phyloP scores from a whole-genome alignment of 2,329 filamentous ascomycete species.

The Coniochaeta sp. region DNA sequence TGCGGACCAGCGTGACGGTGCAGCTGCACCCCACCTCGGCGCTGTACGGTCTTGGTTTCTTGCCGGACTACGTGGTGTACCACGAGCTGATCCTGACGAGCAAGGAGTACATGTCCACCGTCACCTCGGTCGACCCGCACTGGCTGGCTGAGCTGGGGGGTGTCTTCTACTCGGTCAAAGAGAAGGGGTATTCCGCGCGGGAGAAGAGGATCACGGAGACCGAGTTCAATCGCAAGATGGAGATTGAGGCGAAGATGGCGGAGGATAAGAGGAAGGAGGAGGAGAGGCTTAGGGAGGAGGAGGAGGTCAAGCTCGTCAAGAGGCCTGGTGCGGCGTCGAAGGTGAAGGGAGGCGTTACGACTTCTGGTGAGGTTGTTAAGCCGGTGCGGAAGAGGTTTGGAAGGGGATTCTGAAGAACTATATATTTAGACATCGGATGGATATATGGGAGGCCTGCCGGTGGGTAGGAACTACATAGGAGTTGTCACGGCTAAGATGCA shows the following conservation, averaged over 20 bases:
- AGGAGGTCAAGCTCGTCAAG: slow-evolving; percentile 30
- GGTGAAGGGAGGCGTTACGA: slow-evolving; percentile 51
- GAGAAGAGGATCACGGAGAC: slow-evolving; percentile 83
- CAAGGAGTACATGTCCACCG: slow-evolving; percentile 97
- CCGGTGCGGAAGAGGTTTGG: slow-evolving; percentile 49
- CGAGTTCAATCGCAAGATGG: slow-evolving; percentile 88
- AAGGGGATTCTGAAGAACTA: slow-evolving; percentile 38
- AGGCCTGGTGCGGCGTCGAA: slow-evolving; percentile 25
- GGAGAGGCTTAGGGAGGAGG: slow-evolving; percentile 42
- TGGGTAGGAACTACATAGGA: too few species aligned
- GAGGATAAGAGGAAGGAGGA: slow-evolving; percentile 69
- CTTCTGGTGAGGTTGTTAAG: slow-evolving; percentile 55
- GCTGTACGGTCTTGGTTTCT: slow-evolving; percentile 84
- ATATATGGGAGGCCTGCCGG: background rate
- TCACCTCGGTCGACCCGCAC: slow-evolving; percentile 91
- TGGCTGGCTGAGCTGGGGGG: slow-evolving; percentile 96
- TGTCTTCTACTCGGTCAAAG: slow-evolving; percentile 95
- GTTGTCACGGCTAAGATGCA: background rate
- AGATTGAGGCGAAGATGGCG: slow-evolving; percentile 89
- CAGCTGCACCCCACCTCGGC: slow-evolving; percentile 92
- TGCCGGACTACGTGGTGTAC: slow-evolving; percentile 96
- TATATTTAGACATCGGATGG: too few species aligned
- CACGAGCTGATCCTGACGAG: slow-evolving; percentile 95
- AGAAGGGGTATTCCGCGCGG: slow-evolving; percentile 87
- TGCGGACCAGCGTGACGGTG: slow-evolving; percentile 88